Conservation (phyloP, 2,329 filamentous ascomycete species). For the Fusarium pseudoanthophilum region DNA sequence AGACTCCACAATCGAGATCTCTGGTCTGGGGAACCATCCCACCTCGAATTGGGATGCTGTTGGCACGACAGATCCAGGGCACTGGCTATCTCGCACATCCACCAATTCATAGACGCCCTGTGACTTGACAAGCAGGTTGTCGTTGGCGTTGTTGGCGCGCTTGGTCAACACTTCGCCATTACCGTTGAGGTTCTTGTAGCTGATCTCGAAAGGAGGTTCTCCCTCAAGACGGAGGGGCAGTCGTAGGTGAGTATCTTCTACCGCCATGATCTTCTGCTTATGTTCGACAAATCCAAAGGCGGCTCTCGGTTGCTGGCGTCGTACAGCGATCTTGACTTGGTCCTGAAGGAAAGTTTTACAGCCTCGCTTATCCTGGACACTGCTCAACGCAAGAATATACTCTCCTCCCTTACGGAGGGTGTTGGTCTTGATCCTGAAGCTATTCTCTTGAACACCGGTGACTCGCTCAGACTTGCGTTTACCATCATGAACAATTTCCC, state of each 20-base stretch:
- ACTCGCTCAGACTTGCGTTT: conserved; percentile 78
- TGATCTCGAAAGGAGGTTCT: conserved; percentile 83
- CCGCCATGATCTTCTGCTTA: conserved; percentile 76
- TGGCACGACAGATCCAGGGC: conserved; percentile 82
- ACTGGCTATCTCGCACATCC: conserved; percentile 80
- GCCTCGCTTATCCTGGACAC: conserved; percentile 84
- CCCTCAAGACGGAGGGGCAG: conserved; percentile 88
- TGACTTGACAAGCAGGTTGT: conserved; percentile 71
- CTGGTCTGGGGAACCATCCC: conserved; percentile 85
- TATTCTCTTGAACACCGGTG: conserved; percentile 69
- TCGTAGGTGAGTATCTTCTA: conserved; percentile 78
- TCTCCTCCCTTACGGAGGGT: conserved; percentile 84
- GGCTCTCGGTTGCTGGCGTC: conserved; percentile 87
- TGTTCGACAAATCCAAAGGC: conserved; percentile 88
- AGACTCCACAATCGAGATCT: conserved; percentile 73
- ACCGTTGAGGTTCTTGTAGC: conserved; percentile 75
- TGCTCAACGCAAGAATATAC: conserved; percentile 86
- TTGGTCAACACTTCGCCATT: conserved; percentile 58
- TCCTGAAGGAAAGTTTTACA: conserved; percentile 90
- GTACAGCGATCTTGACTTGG: conserved; percentile 85
- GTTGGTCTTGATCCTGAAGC: conserved; percentile 79
- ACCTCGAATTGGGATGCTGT: conserved; percentile 81
- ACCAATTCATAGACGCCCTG: conserved; percentile 84
- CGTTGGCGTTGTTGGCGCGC: conserved; percentile 70
- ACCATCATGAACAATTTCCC: conserved; percentile 90